phyloP scores from a whole-genome alignment of 345 rosid species.

The Tarenaya hassleriana region DNA sequence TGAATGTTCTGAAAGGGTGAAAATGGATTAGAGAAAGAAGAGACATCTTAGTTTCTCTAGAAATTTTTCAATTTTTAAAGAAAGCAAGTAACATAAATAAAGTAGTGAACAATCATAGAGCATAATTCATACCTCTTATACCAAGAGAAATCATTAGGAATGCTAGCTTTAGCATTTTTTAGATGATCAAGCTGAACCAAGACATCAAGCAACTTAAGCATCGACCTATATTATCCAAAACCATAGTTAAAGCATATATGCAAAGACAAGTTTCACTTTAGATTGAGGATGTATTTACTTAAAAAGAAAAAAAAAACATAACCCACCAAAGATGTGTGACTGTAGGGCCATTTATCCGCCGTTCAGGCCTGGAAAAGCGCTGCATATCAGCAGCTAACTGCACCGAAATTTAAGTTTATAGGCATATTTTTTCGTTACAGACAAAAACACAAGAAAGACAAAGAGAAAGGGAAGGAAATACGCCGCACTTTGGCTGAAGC shows the following conservation, averaged over 20 bases:
- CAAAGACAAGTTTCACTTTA: not conserved
- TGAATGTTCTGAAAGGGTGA: constrained; percentile 67
- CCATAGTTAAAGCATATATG: constrained; percentile 11
- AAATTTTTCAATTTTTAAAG: constrained; percentile 11
- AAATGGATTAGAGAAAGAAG: constrained; percentile 16
- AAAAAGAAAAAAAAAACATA: constrained; percentile 7
- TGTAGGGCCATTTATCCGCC: constrained; percentile 95
- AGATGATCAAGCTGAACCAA: constrained; percentile 98
- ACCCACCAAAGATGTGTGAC: constrained; percentile 85
- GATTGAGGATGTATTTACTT: not conserved
- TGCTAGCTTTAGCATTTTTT: constrained; percentile 98
- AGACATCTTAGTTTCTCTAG: not conserved
- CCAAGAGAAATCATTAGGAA: constrained; percentile 99
- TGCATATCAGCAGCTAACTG: constrained; percentile 99
- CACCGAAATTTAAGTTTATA: constrained; percentile 22
- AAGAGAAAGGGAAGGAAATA: constrained; percentile 6
- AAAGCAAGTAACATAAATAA: not conserved
- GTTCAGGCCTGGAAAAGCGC: constrained; percentile 95
- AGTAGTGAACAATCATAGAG: constrained; percentile 3
- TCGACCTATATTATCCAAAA: constrained; percentile 54
- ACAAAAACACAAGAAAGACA: constrained; percentile 12
- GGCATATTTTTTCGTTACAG: constrained; percentile 12
- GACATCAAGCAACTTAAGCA: constrained; percentile 92
- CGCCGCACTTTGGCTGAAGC: constrained; percentile 76
- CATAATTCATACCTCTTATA: constrained; percentile 64